Evolutionary conservation across 345 rosid genomes (phyloP), one percentile per base, ranked within the genome.

Genomic region (Moricandia arvensis): DNA sequence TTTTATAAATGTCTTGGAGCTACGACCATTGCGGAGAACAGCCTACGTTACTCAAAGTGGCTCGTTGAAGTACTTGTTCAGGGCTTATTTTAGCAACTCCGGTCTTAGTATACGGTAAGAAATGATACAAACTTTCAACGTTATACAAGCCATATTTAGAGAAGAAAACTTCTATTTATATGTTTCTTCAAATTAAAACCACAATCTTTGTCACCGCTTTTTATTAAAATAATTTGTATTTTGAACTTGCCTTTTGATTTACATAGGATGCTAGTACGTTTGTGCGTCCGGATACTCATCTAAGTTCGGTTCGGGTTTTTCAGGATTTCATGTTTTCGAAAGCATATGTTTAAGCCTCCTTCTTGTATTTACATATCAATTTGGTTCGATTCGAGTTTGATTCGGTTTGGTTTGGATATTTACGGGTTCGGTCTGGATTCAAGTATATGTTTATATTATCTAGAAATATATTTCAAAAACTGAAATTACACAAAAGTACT

Each of bases 1-100:
- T 72, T 72, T 33, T 8, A 78, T 78, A 4, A 71, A 71, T 60
- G 0, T 10, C 18, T 73, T 78, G 76, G 78, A 66, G 74, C 64
- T 78, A 34, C 73, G 81, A 73, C 81, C 81, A 7, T 17, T 73
- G 76, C 31, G 0, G 35, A 73, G 4, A 34, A 67, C 12, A 60
- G 24, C 8, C 8, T 78, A 78, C 8, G 78, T 61, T 54, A 73
- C 74, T 59, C 64, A 78, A 66, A 41, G 69, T 0, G 78, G 78
- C 26, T 78, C 81, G 8, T 35, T 78, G 2, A 66, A 66, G 38
- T 66, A 3, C 73, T 60, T 72, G 11, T 72, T 68, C 49, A 66
- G 78, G 53, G 6, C 0, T 5, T 59, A 67, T 12, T 1, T 73
- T 18, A 78, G 78, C 74, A 73, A 53, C 55, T 21, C 76, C 13